A percentile compares a stretch with the other conserved stretches of the same genome.
These are phyloP conservation scores for Clavulina sp. DNA, from an alignment of 768 basidiomycete genomes.

Conservation along the genomic window DNA sequence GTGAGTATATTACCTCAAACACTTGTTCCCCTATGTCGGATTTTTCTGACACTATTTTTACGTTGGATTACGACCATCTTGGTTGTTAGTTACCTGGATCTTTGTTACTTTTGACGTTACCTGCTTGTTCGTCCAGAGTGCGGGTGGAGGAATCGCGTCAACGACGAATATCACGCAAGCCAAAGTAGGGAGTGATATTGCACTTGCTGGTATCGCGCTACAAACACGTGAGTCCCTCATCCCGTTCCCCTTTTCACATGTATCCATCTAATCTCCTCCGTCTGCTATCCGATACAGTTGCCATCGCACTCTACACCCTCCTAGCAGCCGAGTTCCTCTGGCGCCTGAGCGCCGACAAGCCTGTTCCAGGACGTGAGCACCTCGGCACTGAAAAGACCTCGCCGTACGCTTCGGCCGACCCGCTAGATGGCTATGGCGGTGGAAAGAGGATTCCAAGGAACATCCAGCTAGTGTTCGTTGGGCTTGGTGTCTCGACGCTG, in stretches of 20 bases:
- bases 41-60: not conserved
- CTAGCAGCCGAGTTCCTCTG: conserved; percentile 4
- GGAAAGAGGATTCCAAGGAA: no score
- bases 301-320: conserved; percentile 6
- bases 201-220: conserved; percentile 8
- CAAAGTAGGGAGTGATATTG: conserved; percentile 4
- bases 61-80: no score
- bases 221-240: conserved; percentile 6
- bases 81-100: conserved; percentile 4
- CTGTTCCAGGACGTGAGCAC: no score
- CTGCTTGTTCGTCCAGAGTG: conserved; percentile 3
- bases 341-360: conserved; percentile 2
- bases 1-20: not conserved
- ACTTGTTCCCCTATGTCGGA: not conserved
- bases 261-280: not conserved
- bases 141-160: conserved; percentile 5
- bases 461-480: no score
- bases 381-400: no score
- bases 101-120: conserved; percentile 2
- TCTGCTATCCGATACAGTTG: not conserved
- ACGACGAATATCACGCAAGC: not conserved
- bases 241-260: not conserved
- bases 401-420: no score
- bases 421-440: no score
- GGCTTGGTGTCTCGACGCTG: no score